Base-by-base conservation (phyloP, 2,329 filamentous ascomycete species). In the Penicillium sp. region DNA sequence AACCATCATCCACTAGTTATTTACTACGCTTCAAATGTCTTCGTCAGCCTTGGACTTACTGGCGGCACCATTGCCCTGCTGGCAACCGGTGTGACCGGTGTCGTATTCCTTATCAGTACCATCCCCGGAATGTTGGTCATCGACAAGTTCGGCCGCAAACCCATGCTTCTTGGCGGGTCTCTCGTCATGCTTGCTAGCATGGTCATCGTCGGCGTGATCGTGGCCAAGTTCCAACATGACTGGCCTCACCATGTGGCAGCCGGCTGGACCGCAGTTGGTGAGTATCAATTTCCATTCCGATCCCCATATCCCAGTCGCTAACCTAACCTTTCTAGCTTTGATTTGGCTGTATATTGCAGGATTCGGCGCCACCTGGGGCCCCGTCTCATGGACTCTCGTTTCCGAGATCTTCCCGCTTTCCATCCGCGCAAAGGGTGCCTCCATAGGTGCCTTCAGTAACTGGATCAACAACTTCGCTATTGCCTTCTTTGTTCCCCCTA, bases 11-110 rank as follows among this genome's bases (percentile, higher is more conserved):
- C 1, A 38, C 4, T 19, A 60, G 59, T 73, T 7, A 74, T 77
- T 12, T 75, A 77, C 52, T 55, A 69, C 61, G 56, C 68, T 46
- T 64, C 66, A n/a, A 60, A 63, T 55, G 58, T 74, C 49, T 64
- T 72, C 24, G 31, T 62, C 3, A 62, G 59, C 9, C 67, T 70
- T 1, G 58, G 67, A n/a, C 53, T 68, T 13, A 67, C 66, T 1
- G 56, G 62, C 19, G 61, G 64, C 4, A 68, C 64, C 2, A 61
- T 61, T 40, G 62, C 62, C 5, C 57, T 68, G 7, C 52, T 69
- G 10, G 66, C 66, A 1, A 68, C 65, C 13, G 65, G 65, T 40
- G 65, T 68, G 17, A 65, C 62, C 2, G 65, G 65, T 8, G 59
- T 65, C 4, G 62, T 68, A 0, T 64, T 67, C 44, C 44, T 67